These are phyloP conservation scores for Pelargonium australe DNA, from an alignment of 441 rosid species.

Conservation along the genomic window DNA sequence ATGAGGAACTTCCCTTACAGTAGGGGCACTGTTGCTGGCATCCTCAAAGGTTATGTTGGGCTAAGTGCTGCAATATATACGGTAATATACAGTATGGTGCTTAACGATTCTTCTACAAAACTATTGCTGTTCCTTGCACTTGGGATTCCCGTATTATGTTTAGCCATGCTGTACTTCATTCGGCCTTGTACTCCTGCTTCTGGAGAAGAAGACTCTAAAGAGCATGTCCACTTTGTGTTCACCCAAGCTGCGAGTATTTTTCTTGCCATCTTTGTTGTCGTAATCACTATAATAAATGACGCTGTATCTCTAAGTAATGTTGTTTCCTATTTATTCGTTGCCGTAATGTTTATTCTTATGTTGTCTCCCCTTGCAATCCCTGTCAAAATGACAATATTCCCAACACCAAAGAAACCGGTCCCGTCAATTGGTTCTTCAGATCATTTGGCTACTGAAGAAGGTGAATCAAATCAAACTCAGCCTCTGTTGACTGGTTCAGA, in stretches of 20 bases:
- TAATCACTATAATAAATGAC: conserved; percentile 46
- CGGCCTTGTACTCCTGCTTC: conserved; percentile 80
- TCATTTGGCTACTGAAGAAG: conserved; percentile 40
- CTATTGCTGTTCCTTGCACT: conserved; percentile 59
- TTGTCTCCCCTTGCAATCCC: conserved; percentile 84
- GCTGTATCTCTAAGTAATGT: conserved; percentile 29
- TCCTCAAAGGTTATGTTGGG: conserved; percentile 89
- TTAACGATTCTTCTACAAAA: conserved; percentile 47
- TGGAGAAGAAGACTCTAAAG: conserved; percentile 70
- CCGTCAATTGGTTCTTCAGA: conserved; percentile 53
- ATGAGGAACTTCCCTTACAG: conserved; percentile 94
- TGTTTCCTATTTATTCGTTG: conserved; percentile 47
- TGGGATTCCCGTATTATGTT: conserved; percentile 66
- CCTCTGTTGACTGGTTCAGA: conserved; percentile 55
- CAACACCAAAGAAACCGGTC: conserved; percentile 34
- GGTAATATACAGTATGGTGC: conserved; percentile 52
- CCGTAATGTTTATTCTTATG: conserved; percentile 50
- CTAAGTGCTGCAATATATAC: conserved; percentile 80
- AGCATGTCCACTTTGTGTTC: conserved; percentile 60
- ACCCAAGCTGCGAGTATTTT: conserved; percentile 59
- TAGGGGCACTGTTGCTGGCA: conserved; percentile 85
- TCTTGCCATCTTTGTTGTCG: conserved; percentile 63
- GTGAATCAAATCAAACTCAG: conserved; percentile 30
- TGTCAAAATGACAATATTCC: conserved; percentile 85
- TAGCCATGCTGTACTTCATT: conserved; percentile 62